Evolutionary conservation across 306 rosid genomes (phyloP).

Genomic region (Gastrolobium villosum): DNA sequence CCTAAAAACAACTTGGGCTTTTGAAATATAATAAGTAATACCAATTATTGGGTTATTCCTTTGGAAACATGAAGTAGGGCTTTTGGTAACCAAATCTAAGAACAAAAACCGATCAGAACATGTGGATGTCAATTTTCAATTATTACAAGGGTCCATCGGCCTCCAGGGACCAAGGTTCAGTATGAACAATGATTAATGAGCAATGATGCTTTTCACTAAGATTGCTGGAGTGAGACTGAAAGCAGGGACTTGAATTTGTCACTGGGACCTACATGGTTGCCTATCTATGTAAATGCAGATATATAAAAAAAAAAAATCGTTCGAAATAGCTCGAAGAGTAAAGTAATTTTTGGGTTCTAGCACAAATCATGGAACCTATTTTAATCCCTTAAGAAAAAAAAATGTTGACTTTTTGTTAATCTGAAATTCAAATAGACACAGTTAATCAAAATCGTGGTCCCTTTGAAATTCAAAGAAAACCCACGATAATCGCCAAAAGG

Average conservation of each 20-base stretch:
- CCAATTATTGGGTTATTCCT: neutral
- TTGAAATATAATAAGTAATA: neutral
- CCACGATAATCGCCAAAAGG: too few species aligned
- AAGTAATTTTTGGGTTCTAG: too few species aligned
- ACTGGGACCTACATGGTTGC: too few species aligned
- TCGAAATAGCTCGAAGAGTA: too few species aligned
- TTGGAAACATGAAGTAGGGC: neutral
- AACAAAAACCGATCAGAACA: neutral
- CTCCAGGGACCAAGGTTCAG: neutral
- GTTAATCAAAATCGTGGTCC: too few species aligned
- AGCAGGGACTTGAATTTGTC: neutral
- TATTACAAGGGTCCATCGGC: neutral
- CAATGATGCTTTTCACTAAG: neutral
- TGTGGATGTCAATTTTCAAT: conserved; percentile 13
- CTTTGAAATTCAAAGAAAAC: too few species aligned
- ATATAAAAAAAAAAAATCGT: too few species aligned
- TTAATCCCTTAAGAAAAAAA: too few species aligned
- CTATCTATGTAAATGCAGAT: too few species aligned
- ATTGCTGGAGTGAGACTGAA: neutral
- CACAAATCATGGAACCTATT: too few species aligned
- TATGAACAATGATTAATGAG: neutral
- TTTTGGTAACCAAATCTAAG: neutral
- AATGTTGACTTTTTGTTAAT: too few species aligned
- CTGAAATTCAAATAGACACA: too few species aligned
- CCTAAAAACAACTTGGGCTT: neutral